Percentiles rank a stretch among this genome's conserved stretches.
Conservation (phyloP, 306 rosid species). For the Senna siamea region DNA sequence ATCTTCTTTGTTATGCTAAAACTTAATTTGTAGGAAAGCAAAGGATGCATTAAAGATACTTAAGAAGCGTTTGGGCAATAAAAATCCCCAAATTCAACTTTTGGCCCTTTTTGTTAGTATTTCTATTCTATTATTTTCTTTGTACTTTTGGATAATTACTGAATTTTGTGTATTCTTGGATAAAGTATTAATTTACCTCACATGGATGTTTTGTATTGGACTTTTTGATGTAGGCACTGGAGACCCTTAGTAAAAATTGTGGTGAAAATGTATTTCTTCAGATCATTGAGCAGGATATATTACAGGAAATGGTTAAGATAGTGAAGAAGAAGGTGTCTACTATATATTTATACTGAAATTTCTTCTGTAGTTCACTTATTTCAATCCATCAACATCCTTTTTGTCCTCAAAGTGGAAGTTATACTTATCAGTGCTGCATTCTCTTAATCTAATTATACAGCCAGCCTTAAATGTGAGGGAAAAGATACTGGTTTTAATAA, state of each 20-base stretch:
- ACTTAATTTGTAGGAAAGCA: conserved; percentile 78
- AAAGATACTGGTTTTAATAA: conserved; percentile 82
- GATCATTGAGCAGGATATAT: conserved; percentile 85
- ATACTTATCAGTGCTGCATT: conserved; percentile 37
- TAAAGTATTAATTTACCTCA: conserved; percentile 13
- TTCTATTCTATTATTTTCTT: conserved; percentile 34
- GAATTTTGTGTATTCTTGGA: background rate
- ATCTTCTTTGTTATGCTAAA: conserved; percentile 32
- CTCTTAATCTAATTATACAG: conserved; percentile 61
- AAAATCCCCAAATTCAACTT: conserved; percentile 84
- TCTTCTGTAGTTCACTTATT: conserved; percentile 33
- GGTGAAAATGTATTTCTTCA: conserved; percentile 86
- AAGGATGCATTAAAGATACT: conserved; percentile 93
- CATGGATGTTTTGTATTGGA: conserved; percentile 30
- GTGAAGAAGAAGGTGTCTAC: conserved; percentile 89
- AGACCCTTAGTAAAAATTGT: conserved; percentile 93
- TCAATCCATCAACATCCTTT: conserved; percentile 5
- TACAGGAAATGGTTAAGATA: conserved; percentile 94
- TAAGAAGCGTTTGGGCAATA: conserved; percentile 79
- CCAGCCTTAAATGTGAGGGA: conserved; percentile 92
- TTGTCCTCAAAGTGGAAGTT: conserved; percentile 23
- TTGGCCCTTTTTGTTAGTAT: conserved; percentile 90
- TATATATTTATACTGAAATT: conserved; percentile 26
- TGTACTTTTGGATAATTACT: conserved; percentile 12
- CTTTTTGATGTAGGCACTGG: conserved; percentile 69